Evolutionary conservation across 768 basidiomycete genomes (phyloP).

Genomic region (Trametes villosa): DNA sequence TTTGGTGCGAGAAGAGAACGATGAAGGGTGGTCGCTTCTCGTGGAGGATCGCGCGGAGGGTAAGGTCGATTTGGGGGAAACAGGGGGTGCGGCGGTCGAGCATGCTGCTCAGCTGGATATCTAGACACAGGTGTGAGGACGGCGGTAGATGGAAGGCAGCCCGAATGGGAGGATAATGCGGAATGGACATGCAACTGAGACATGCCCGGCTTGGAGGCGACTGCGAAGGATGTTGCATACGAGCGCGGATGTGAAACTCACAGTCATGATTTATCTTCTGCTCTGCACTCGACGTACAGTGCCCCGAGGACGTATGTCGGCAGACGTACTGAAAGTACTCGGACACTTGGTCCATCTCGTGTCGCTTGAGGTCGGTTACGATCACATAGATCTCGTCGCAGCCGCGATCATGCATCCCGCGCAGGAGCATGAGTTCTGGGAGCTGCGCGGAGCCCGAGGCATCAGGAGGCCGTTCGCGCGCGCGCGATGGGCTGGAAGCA

Average conservation of each 20-base stretch:
- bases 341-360: constrained; percentile 81
- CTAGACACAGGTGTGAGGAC: constrained; percentile 30
- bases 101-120: constrained; percentile 72
- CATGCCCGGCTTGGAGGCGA: too few species aligned
- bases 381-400: constrained; percentile 82
- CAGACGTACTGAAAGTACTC: constrained; percentile 80
- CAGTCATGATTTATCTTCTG: constrained; percentile 72
- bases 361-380: constrained; percentile 76
- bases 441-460: constrained; percentile 46
- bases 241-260: constrained; percentile 39
- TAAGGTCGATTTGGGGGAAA: constrained; percentile 82
- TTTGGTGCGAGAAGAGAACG: constrained; percentile 79
- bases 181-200: constrained; percentile 3
- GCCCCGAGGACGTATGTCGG: constrained; percentile 62
- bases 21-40: constrained; percentile 80
- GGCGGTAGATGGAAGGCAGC: neutral
- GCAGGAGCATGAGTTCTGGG: constrained; percentile 77
- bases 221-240: too few species aligned
- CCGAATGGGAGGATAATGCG: neutral
- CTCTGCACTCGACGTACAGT: constrained; percentile 69
- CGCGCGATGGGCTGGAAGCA: neutral
- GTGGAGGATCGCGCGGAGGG: constrained; percentile 73
- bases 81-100: constrained; percentile 75
- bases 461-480: neutral
- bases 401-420: constrained; percentile 80